Base-by-base conservation (phyloP, 768 basidiomycete genomes). In the Leucosporidium creatinivorum region DNA sequence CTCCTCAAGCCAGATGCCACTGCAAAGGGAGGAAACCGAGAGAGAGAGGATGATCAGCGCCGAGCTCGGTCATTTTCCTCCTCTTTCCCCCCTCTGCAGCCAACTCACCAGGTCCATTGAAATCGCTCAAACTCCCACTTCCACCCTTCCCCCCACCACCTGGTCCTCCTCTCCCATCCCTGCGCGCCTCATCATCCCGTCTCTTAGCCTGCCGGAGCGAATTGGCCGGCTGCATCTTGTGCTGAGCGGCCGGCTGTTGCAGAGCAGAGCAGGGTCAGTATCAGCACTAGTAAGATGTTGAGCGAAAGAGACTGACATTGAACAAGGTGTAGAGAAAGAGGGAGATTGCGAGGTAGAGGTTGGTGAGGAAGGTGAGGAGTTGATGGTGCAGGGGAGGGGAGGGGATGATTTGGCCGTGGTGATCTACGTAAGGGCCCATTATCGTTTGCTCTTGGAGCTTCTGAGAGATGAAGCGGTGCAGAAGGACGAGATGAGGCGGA, bases 301-400 rank as follows among this genome's bases (percentile, higher is more conserved):
- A 49, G n/a, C 18, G 3, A 25, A 23, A 33, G 47, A 19, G 1
- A n/a, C 60, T 9, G 49, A 62, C 66, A 52, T 60, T 60, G 44
- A 68, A n/a, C n/a, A 68, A 33, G 2, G 67, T 68, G 21, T 17
- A 4, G 51, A 68, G 1, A 58, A 68, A 63, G 39, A 68, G 62
- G 52, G 6, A 15, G 21, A 63, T 4, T 1, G 56, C 58, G 33
- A 68, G 58, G n/a, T 25, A 68, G 62, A 63, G 21, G 6, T 31
- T 55, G 30, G 23, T 30, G 58, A 68, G 25, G 10, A 17, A 10
- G 25, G 18, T 4, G 33, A 48, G 5, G 51, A 50, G 26, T 4
- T 49, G 66, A 2, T 33, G 19, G 44, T 31, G 21, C 3, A 66
- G 48, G 47, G 65, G 60, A 56, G 51, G 0, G 28, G 28, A 6